Conservation (phyloP, 179 eudicot species). For the Beta macrorhiza region DNA sequence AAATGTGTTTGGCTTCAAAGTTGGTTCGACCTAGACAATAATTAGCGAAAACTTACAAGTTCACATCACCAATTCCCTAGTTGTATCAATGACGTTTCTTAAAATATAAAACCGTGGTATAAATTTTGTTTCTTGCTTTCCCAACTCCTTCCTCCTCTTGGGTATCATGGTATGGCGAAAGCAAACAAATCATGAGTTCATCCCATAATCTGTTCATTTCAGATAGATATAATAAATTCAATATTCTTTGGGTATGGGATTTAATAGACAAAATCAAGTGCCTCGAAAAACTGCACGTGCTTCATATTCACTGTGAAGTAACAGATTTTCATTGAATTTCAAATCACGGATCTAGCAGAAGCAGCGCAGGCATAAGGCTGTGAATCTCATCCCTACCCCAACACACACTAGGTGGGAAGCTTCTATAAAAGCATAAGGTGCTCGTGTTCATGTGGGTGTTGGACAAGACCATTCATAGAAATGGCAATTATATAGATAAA, state of each 20-base stretch:
- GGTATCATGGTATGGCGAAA: not conserved
- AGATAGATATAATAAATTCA: not conserved
- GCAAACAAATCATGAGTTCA: not conserved
- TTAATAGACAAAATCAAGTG: not conserved
- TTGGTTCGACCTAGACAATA: conserved; percentile 1
- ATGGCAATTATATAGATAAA: not conserved
- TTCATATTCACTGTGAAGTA: not conserved
- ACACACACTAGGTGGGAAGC: not conserved
- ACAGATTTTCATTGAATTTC: not conserved
- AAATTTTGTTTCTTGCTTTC: not conserved
- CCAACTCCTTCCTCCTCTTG: not conserved
- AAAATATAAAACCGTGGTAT: not conserved
- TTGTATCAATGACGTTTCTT: not conserved
- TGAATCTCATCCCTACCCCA: not conserved
- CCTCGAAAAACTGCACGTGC: not conserved
- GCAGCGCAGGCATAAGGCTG: not conserved
- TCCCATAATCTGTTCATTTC: not conserved
- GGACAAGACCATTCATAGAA: not conserved
- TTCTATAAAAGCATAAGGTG: not conserved
- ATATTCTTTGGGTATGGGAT: not conserved
- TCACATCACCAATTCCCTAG: not conserved
- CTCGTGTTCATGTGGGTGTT: not conserved
- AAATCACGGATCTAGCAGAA: not conserved
- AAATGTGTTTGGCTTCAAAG: not conserved
- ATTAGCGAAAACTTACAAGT: conserved; percentile 5